Evolutionary conservation across 345 rosid species (phyloP), one percentile per base, ranked within the genome.

Genomic region (Camelina hispida): DNA sequence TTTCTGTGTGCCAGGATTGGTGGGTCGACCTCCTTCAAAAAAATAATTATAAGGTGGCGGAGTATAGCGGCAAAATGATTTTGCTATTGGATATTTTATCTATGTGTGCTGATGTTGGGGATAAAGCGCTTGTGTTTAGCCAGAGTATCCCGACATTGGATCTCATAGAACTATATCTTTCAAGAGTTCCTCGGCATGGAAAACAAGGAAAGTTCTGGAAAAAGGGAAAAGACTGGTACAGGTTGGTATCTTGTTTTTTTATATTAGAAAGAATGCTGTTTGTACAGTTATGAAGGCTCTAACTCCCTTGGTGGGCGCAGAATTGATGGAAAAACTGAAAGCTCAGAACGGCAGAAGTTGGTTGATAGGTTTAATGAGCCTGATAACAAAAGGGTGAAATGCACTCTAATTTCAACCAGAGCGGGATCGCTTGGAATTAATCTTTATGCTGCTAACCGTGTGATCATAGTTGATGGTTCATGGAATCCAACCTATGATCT

Each of bases 401-500:
- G 99, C 80, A 85, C 96, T 83, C 80, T 96, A 57, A 93, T 96
- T 61, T 93, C 99, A 62, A 96, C 99, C 11, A 88, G 96, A 80
- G 98, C 99, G 51, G 98, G 99, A 73, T 96, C 98, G 71, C 89
- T 96, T 23, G 99, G 99, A 66, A 96, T 96, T 73, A 96, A 96
- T 84, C 96, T 96, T 37, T 85, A 91, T 84, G 85, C 99, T 80
- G 99, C 99, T 75, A 96, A 96, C 80, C 99, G 97, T 72, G 99
- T 96, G 34, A 80, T 96, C 74, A 96, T 96, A 56, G 98, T 96
- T 42, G 99, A 96, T 80, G 98, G 99, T 66, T 96, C 99, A 50
- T 96, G 99, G 99, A 96, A 96, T 84, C 99, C 99, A 60, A 96
- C 99, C 9, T 87, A 89, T 72, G 99, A 96, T 85, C 95, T 96